Evolutionary conservation across 2,329 filamentous ascomycete genomes (phyloP), one percentile per base, ranked within the genome.

Genomic region (Curvularia hawaiiensis): DNA sequence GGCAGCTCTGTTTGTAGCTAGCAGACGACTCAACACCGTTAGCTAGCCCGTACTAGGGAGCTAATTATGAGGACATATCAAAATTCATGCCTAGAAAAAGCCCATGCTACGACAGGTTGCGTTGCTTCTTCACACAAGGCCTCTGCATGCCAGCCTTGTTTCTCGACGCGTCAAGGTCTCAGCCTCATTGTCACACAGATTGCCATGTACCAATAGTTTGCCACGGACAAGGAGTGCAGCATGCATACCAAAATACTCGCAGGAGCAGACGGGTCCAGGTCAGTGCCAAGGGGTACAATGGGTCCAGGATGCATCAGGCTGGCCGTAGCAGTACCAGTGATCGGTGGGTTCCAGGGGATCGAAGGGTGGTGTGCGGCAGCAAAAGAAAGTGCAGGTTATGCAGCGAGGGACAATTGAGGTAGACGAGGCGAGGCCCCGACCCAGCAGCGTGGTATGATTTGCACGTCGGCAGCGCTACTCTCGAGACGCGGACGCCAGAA

Each of bases 301-400:
- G 51, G 54, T 51, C 53, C 57, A 49, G 35, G n/a, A 38, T 55
- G 30, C 50, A 48, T 33, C 44, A 9, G 28, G 24, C 35, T 31
- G 4, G 14, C 33, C 3, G 33, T 2, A 35, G 53, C 49, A 30
- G 43, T 33, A 28, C 20, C 49, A n/a, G 38, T 22, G 12, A 38
- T 46, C 39, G 43, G 54, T 52, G 43, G 30, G 18, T 24, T 31
- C 40, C 51, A 58, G 51, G 51, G 55, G 55, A 50, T 54, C 46
- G 39, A 51, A 31, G 55, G 20, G 28, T n/a, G 16, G n/a, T 22
- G 30, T 33, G 51, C 33, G 33, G 20, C 39, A 20, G 26, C 28
- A 58, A 60, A 60, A 48, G 46, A 57, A 58, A 44, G n/a, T 16
- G 8, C n/a, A 45, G 38, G 30, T 20, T 54, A 54, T 58, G 51